Evolutionary conservation across 257 asterid species (phyloP).

Genomic region (Craterostigma plantagineum): DNA sequence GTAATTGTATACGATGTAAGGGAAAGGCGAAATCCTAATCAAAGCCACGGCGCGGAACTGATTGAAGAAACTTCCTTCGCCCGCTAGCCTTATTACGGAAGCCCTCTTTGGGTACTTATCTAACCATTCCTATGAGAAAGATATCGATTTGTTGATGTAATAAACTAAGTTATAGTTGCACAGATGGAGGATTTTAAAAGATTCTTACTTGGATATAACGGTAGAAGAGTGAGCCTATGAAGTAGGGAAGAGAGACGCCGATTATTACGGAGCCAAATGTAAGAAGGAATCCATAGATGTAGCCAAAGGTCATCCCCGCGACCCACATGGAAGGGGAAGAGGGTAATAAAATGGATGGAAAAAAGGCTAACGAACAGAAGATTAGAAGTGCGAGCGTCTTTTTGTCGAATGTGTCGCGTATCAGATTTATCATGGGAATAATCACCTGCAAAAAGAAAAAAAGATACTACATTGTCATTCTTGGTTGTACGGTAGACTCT

Average conservation of each 20-base stretch:
- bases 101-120: constrained; percentile 74
- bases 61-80: constrained; percentile 62
- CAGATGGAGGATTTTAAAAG: background rate
- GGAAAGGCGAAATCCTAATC: constrained; percentile 88
- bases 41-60: constrained; percentile 75
- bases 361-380: constrained; percentile 50
- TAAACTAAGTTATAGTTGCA: no score
- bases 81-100: constrained; percentile 63
- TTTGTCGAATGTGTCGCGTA: constrained; percentile 44
- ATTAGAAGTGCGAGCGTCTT: constrained; percentile 39
- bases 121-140: constrained; percentile 36
- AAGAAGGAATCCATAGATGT: constrained; percentile 59
- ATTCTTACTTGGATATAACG: constrained; percentile 52
- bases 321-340: constrained; percentile 88
- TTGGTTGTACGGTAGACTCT: no score
- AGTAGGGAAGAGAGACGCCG: constrained; percentile 77
- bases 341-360: constrained; percentile 53
- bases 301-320: constrained; percentile 83
- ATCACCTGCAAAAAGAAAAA: constrained; percentile 27
- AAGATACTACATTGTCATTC: background rate
- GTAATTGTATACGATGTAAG: constrained; percentile 55
- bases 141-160: background rate
- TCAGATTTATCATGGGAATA: constrained; percentile 63
- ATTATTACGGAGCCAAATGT: constrained; percentile 39
- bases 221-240: constrained; percentile 69